Evolutionary conservation across 306 rosid species (phyloP), one percentile per base, ranked within the genome.

Genomic region (Glycine tomentella): DNA sequence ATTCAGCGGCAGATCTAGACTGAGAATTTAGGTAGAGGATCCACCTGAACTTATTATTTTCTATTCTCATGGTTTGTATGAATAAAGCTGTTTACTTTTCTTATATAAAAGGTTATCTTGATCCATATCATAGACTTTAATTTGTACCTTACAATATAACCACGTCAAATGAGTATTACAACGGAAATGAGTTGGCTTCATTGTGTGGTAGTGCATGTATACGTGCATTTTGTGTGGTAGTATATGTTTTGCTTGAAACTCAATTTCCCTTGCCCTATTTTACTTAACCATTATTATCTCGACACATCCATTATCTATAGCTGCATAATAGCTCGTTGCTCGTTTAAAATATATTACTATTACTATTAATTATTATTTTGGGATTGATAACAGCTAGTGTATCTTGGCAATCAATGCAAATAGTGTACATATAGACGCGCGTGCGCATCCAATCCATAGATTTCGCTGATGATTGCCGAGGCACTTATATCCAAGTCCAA

Each of bases 381-480:
- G 56, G 80, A 76, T 72, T 73, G 79, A 76, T 79, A 59, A 36
- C 53, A 67, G 53, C 9, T 67, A 25, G 31, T 25, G 3, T 14
- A 17, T 20, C n/a, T 61, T 67, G 81, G 67, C 65, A 61, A 83
- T 80, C 57, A 80, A 84, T 31, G 62, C 12, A 70, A 38, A 63
- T 31, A 68, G 65, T 85, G 31, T 40, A 15, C 72, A 86, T 67
- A 61, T 80, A 62, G 62, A 81, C 90, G 86, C 59, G 92, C 88
- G 85, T 72, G 72, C 53, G 72, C 72, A 85, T 85, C 80, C 87
- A 51, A 70, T 65, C 76, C 74, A 57, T 40, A 76, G 88, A 86
- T 81, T 81, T 86, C 88, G 84, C 88, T 73, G 69, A 82, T 85
- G 56, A 71, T 85, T 87, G 82, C 66, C 5, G 25, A 84, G 50